These are phyloP conservation scores for Claviceps spartinae DNA, from an alignment of 2,329 filamentous ascomycete species.

Conservation along the genomic window DNA sequence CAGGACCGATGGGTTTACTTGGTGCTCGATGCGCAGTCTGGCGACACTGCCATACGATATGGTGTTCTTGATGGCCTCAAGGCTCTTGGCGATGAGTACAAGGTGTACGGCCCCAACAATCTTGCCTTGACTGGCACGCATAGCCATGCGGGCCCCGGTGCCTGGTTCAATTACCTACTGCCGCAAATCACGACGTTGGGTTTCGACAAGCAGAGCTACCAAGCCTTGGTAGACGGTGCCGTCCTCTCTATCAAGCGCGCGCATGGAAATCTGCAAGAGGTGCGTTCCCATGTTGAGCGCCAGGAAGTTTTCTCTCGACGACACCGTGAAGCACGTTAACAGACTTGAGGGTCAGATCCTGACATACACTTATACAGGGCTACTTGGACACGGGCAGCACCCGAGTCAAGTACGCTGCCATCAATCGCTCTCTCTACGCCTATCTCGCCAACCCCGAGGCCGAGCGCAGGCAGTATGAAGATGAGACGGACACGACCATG, in stretches of 20 bases:
- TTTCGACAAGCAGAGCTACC: constrained; percentile 76
- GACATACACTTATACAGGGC: constrained; percentile 28
- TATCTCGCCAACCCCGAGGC: constrained; percentile 74
- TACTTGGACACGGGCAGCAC: constrained; percentile 57
- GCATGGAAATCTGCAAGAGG: constrained; percentile 41
- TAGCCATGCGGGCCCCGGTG: constrained; percentile 80
- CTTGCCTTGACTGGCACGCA: constrained; percentile 86
- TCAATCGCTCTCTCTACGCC: constrained; percentile 78
- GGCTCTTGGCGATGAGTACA: constrained; percentile 56
- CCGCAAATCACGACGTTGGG: constrained; percentile 83
- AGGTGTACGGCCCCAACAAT: constrained; percentile 65
- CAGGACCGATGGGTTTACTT: constrained; percentile 72
- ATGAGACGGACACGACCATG: constrained; percentile 43
- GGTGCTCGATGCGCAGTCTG: constrained; percentile 74
- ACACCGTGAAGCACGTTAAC: neutral
- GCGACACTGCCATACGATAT: constrained; percentile 76
- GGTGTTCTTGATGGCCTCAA: constrained; percentile 70
- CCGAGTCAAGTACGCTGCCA: constrained; percentile 61
- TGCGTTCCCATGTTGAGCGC: constrained; percentile 10
- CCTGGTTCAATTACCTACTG: constrained; percentile 87
- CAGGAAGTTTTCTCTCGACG: neutral
- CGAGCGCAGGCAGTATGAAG: constrained; percentile 57
- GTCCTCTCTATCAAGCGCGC: constrained; percentile 70
- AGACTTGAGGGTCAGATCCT: too few relatives aligned
- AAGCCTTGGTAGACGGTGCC: constrained; percentile 77